A percentile compares a stretch with the other conserved stretches of the same genome.
These are phyloP conservation scores for Cunninghamia lanceolata DNA, from an alignment of 75 land plant genomes.

Conservation along the genomic window DNA sequence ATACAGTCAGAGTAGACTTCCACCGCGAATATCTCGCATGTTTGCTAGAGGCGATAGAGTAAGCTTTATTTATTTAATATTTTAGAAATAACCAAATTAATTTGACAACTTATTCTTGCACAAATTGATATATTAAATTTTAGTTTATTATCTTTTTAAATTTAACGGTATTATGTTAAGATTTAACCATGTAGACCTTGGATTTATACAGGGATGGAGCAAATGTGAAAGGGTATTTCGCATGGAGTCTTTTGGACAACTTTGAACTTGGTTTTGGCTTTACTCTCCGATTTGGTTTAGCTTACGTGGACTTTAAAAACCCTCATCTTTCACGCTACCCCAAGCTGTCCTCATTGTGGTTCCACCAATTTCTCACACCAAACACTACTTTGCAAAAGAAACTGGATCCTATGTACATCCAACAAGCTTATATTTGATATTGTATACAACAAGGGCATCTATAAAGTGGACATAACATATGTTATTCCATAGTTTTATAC, in stretches of 20 bases:
- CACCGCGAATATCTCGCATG: neutral
- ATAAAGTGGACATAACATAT: too few species aligned
- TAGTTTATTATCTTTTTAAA: too few species aligned
- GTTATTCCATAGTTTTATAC: too few species aligned
- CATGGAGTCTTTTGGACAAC: conserved; percentile 24
- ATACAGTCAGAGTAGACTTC: neutral
- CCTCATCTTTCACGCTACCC: conserved; percentile 7
- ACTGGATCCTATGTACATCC: too few species aligned
- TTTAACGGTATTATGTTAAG: too few species aligned
- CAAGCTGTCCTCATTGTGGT: conserved; percentile 24
- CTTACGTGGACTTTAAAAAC: conserved; percentile 19
- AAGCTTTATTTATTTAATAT: neutral
- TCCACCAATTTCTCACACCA: neutral
- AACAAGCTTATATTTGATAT: too few species aligned
- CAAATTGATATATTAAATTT: too few species aligned
- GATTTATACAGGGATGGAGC: conserved; percentile 6
- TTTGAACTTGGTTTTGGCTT: conserved; percentile 29
- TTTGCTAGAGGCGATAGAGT: neutral
- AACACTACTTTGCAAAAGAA: neutral
- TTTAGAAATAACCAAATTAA: too few species aligned
- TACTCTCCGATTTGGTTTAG: conserved; percentile 21
- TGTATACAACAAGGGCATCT: too few species aligned
- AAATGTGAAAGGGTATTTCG: conserved; percentile 24
- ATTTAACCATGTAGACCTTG: neutral
- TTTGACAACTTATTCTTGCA: too few species aligned